Percentiles rank a stretch among this genome's conserved stretches.
Evolutionary conservation across 1,139 yeast genomes (phyloP).

Genomic region (Groenewaldozyma auringiensis): DNA sequence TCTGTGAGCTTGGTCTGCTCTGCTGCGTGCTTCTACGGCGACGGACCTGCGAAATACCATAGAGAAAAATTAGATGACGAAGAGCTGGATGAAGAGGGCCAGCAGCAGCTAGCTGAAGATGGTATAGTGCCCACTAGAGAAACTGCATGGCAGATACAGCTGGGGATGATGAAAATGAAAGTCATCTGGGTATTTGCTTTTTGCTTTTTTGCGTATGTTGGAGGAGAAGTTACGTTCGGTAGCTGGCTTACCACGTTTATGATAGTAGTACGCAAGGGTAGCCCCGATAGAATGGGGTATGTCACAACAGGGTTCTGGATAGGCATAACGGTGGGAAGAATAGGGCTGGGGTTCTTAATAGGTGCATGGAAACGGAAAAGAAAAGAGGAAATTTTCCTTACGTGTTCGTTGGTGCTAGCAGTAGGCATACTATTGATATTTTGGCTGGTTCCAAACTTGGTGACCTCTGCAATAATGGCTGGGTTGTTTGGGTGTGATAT

Average conservation of each 20-base stretch:
- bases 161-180: conserved; percentile 40
- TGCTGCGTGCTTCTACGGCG: conserved; percentile 18
- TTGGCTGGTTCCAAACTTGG: conserved; percentile 22
- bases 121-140: neutral
- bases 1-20: conserved; percentile 21
- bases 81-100: conserved; percentile 5
- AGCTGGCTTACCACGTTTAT: conserved; percentile 67
- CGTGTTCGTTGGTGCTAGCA: conserved; percentile 19
- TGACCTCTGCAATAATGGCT: conserved; percentile 30
- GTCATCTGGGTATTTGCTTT: conserved; percentile 53
- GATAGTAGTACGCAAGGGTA: conserved; percentile 48
- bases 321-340: conserved; percentile 57
- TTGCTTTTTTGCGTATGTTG: conserved; percentile 57
- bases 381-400: conserved; percentile 22
- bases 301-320: conserved; percentile 69
- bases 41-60: conserved; percentile 15
- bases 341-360: conserved; percentile 35
- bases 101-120: conserved; percentile 3
- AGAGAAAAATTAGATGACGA: conserved; percentile 5
- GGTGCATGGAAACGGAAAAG: conserved; percentile 15
- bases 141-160: conserved; percentile 12
- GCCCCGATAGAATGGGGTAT: conserved; percentile 44
- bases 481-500: conserved; percentile 55
- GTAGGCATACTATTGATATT: conserved; percentile 20
- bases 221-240: conserved; percentile 60